Conservation (phyloP, 257 asterid genomes). For the Mitragyna speciosa region DNA sequence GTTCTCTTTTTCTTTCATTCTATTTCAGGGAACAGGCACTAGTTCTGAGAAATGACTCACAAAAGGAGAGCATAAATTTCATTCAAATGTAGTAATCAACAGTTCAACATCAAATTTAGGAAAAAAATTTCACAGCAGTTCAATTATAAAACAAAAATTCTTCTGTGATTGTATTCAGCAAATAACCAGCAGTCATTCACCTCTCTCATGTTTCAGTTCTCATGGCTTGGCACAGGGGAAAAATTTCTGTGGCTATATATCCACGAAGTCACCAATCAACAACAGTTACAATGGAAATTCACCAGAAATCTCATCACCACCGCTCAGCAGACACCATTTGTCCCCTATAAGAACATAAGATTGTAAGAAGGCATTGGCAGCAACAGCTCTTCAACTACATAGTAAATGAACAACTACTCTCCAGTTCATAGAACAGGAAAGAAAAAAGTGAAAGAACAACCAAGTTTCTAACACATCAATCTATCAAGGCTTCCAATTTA, state of each 20-base stretch:
- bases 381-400: not conserved
- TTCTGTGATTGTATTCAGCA: not conserved
- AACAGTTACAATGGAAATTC: not conserved
- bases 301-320: not conserved
- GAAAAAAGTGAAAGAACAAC: not conserved
- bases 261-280: not conserved
- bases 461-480: not conserved
- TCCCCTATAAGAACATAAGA: not conserved
- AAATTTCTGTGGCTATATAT: not conserved
- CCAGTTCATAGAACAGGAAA: not conserved
- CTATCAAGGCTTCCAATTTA: not conserved
- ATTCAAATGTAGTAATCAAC: not conserved
- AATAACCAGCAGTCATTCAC: not conserved
- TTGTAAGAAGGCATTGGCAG: not conserved
- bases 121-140: not conserved
- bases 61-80: not conserved
- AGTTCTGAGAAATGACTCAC: not conserved
- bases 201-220: not conserved
- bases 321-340: not conserved
- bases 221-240: not conserved
- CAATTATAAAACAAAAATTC: not conserved
- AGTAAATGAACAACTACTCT: not conserved
- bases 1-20: not conserved
- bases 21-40: not conserved
- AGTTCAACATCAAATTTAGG: not conserved